A percentile compares a stretch with the other conserved stretches of the same genome.
These are phyloP conservation scores for Hypoxylon trugodes DNA, from an alignment of 495 filamentous ascomycete genomes.

Conservation along the genomic window DNA sequence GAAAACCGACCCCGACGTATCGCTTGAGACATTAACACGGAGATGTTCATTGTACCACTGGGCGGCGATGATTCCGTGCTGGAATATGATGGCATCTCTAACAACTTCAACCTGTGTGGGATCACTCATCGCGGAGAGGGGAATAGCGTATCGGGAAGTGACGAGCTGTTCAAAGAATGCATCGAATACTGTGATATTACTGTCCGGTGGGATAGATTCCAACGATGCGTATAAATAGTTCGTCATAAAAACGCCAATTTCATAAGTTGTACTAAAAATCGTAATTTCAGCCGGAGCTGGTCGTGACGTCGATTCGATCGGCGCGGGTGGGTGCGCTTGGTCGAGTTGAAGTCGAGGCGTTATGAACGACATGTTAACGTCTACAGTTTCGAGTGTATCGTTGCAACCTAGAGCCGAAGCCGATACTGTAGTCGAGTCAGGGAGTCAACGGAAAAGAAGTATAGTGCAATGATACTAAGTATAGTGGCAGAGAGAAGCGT, in stretches of 20 bases:
- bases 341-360: conserved; percentile 33
- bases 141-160: conserved; percentile 32
- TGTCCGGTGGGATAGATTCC: neutral
- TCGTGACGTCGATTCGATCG: conserved; percentile 15
- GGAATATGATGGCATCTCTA: conserved; percentile 32
- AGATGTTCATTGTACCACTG: conserved; percentile 5
- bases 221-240: neutral
- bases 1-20: neutral
- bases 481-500: conserved; percentile 34
- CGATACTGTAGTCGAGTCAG: conserved; percentile 13
- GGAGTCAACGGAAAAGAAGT: conserved; percentile 26
- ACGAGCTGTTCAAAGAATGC: conserved; percentile 33
- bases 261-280: neutral
- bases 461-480: conserved; percentile 21
- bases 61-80: conserved; percentile 34
- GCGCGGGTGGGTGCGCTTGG: conserved; percentile 7
- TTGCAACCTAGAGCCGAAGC: conserved; percentile 34
- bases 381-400: conserved; percentile 25
- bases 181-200: conserved; percentile 6
- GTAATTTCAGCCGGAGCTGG: neutral
- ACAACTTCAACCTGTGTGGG: neutral
- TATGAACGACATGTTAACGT: conserved; percentile 27
- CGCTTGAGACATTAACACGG: neutral
- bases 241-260: neutral
- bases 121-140: conserved; percentile 17